These are phyloP conservation scores for Nakazawaea ambrosiae DNA, from an alignment of 805 yeast genomes.

Conservation along the genomic window DNA sequence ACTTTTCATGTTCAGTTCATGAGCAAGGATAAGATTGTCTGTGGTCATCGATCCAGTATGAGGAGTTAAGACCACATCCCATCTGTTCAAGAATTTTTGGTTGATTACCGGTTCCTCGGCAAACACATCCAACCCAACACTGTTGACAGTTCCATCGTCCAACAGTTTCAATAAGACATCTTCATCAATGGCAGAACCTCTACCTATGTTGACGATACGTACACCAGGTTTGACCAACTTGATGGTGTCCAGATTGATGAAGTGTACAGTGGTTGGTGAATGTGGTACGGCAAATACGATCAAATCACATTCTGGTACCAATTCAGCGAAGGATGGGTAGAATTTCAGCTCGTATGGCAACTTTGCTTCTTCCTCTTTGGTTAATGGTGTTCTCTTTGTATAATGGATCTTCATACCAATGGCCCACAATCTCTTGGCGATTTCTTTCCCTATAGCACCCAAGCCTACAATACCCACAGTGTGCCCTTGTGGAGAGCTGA, in stretches of 20 bases:
- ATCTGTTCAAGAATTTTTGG: constrained; percentile 19
- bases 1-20: constrained; percentile 36
- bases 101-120: constrained; percentile 44
- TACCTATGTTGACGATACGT: constrained; percentile 51
- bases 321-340: constrained; percentile 26
- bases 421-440: constrained; percentile 41
- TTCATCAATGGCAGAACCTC: constrained; percentile 51
- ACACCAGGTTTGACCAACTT: constrained; percentile 29
- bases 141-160: constrained; percentile 37
- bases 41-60: constrained; percentile 56
- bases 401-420: constrained; percentile 56
- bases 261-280: constrained; percentile 40
- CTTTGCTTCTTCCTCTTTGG: constrained; percentile 15
- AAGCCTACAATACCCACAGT: constrained; percentile 51
- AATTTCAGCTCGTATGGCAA: constrained; percentile 30
- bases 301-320: constrained; percentile 37
- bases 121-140: constrained; percentile 57
- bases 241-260: constrained; percentile 37
- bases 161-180: constrained; percentile 40
- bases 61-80: constrained; percentile 49
- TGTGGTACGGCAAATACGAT: constrained; percentile 54
- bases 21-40: constrained; percentile 36
- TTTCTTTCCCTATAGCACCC: constrained; percentile 53
- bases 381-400: constrained; percentile 37
- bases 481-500: constrained; percentile 41